Conservation (phyloP, 495 filamentous ascomycete species). For the Penicillium waksmanii region DNA sequence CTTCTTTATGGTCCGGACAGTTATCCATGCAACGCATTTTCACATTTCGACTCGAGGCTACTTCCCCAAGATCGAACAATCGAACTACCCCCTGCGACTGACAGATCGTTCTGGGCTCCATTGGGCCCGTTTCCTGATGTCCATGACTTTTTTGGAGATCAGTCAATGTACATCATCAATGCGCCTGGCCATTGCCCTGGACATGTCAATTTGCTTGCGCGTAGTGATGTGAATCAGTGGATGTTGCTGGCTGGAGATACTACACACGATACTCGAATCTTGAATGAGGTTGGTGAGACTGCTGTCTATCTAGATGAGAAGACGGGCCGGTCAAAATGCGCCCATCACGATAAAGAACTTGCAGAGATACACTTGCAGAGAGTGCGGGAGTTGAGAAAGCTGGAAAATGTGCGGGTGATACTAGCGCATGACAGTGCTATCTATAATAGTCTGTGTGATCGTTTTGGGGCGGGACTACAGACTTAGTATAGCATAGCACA, state of each 20-base stretch:
- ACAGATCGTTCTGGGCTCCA: background rate
- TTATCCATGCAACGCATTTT: constrained; percentile 33
- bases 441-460: background rate
- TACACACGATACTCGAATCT: constrained; percentile 48
- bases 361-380: constrained; percentile 1
- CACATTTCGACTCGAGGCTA: constrained; percentile 40
- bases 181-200: constrained; percentile 52
- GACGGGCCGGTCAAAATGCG: background rate
- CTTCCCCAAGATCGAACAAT: constrained; percentile 37
- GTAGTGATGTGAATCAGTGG: constrained; percentile 23
- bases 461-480: background rate
- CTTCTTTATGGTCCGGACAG: constrained; percentile 30
- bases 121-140: constrained; percentile 24
- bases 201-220: constrained; percentile 51
- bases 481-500: background rate
- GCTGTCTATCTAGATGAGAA: constrained; percentile 19
- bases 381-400: background rate
- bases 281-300: constrained; percentile 45
- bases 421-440: background rate
- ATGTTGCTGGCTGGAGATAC: constrained; percentile 53
- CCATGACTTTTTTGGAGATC: constrained; percentile 49
- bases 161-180: constrained; percentile 42
- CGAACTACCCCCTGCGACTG: constrained; percentile 21
- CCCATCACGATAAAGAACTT: background rate
- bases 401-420: background rate